phyloP scores from a whole-genome alignment of 352 stramenopile genomes.

The Phytophthora quininea region DNA sequence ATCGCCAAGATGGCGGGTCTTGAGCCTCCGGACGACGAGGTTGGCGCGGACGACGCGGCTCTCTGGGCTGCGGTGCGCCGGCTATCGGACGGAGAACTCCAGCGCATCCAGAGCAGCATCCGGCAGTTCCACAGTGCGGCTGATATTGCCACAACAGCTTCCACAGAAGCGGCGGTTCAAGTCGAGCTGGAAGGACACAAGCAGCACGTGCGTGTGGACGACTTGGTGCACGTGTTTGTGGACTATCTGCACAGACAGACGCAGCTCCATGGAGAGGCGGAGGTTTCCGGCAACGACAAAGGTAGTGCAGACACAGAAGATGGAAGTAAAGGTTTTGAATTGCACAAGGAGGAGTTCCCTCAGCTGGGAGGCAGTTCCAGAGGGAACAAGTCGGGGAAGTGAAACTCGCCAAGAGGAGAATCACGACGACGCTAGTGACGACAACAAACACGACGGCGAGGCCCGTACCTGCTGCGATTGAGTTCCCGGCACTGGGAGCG shows the following conservation, averaged over 20 bases:
- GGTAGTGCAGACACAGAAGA: constrained; percentile 3
- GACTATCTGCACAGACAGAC: constrained; percentile 30
- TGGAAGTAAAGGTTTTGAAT: constrained; percentile 29
- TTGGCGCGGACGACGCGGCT: constrained; percentile 17
- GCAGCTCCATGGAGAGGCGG: constrained; percentile 15
- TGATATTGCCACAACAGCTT: not conserved
- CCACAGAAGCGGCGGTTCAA: constrained; percentile 10
- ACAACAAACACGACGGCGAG: constrained; percentile 28
- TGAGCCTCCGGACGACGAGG: constrained; percentile 10
- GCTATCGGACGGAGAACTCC: constrained; percentile 36
- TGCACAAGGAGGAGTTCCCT: constrained; percentile 40
- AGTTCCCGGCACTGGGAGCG: constrained; percentile 34
- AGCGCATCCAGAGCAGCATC: constrained; percentile 9
- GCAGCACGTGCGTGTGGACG: constrained; percentile 29
- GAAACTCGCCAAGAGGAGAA: constrained; percentile 45
- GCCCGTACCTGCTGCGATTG: constrained; percentile 31
- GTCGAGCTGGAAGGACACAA: constrained; percentile 18
- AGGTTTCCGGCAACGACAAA: constrained; percentile 7
- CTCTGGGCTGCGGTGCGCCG: constrained; percentile 38
- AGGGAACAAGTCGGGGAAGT: not conserved
- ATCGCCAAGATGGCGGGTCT: not conserved
- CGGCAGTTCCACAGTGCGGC: constrained; percentile 10
- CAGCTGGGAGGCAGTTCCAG: constrained; percentile 18
- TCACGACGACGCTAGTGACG: constrained; percentile 55
- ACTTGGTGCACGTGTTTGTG: constrained; percentile 38